Evolutionary conservation across 2,329 filamentous ascomycete species (phyloP).

Genomic region (Sporothrix dimorphospora): DNA sequence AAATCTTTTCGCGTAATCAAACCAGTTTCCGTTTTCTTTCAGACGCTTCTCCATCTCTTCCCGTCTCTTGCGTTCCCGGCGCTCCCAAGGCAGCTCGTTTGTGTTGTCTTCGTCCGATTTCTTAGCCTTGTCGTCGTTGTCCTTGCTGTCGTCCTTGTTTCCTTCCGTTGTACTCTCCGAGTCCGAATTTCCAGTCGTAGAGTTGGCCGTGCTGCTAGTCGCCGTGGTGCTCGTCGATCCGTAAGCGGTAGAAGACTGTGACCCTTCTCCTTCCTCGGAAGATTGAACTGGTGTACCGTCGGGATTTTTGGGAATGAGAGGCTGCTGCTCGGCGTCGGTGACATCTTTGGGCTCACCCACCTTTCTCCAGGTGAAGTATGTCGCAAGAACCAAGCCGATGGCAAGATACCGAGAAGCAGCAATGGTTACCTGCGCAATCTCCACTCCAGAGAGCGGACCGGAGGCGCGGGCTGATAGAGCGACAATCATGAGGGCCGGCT

Average conservation of each 20-base stretch:
- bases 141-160: slow-evolving; percentile 30
- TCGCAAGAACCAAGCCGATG: slow-evolving; percentile 42
- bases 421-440: slow-evolving; percentile 40
- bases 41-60: slow-evolving; percentile 68
- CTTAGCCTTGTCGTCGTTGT: slow-evolving; percentile 30
- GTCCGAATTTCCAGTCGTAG: slow-evolving; percentile 46
- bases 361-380: slow-evolving; percentile 38
- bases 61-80: slow-evolving; percentile 55
- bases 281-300: slow-evolving; percentile 30
- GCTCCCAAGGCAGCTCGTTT: slow-evolving; percentile 59
- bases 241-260: slow-evolving; percentile 41
- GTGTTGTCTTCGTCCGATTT: slow-evolving; percentile 42
- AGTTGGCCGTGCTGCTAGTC: slow-evolving; percentile 32
- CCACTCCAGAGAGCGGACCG: slow-evolving; percentile 26
- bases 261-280: slow-evolving; percentile 24
- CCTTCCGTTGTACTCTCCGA: slow-evolving; percentile 38
- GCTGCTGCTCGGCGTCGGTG: slow-evolving; percentile 50
- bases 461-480: slow-evolving; percentile 32
- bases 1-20: slow-evolving; percentile 76
- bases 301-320: slow-evolving; percentile 55
- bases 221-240: slow-evolving; percentile 45
- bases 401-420: slow-evolving; percentile 42
- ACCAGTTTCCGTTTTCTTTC: slow-evolving; percentile 75
- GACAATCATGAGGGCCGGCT: slow-evolving; percentile 49
- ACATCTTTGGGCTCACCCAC: slow-evolving; percentile 28